Base-by-base conservation (phyloP, 495 filamentous ascomycete genomes). In the Daldinia vernicosa region DNA sequence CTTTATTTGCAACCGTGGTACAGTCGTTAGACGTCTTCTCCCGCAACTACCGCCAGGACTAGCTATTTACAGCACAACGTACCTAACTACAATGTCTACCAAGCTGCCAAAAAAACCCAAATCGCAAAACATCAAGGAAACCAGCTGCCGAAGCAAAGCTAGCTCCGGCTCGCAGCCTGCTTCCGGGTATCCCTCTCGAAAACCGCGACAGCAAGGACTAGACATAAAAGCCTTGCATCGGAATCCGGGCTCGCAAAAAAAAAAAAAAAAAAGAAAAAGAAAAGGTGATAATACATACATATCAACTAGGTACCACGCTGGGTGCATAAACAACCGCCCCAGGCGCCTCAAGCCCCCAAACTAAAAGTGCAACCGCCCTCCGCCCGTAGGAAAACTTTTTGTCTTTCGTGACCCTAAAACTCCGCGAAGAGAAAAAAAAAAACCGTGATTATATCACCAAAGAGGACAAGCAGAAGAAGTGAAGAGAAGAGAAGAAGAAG, bases 361-460 rank as follows among this genome's bases (percentile, higher is more conserved):
- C 26, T 53, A 53, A 27, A 53, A 24, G 24, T 47, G 24, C 24
- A 53, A 53, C 50, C 50, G 27, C 27, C 50, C 50, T n/a, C 45
- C 26, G 37, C 37, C 62, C 62, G 45, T 32, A 50, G 17, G 28
- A 57, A 47, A 47, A n/a, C n/a, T 60, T 69, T 69, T 69, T 69
- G 59, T 69, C 66, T 69, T 69, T 53, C 66, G 30, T 69, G 32
- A 24, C 39, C 32, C 52, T 59, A 6, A 6, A 69, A 69, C 66
- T 63, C 66, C 66, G 26, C 27, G n/a, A 52, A 28, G 22, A n/a
- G 40, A 35, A 57, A 24, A 52, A 28, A n/a, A n/a, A 51, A 35
- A 57, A 24, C 30, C n/a, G 19, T 2, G 50, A 28, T n/a, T n/a
- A n/a, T 11, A 58, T 40, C 33, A 60, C 37, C 15, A 45, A 9